phyloP scores from a whole-genome alignment of 768 basidiomycete genomes.

The Suillus tomentosus region DNA sequence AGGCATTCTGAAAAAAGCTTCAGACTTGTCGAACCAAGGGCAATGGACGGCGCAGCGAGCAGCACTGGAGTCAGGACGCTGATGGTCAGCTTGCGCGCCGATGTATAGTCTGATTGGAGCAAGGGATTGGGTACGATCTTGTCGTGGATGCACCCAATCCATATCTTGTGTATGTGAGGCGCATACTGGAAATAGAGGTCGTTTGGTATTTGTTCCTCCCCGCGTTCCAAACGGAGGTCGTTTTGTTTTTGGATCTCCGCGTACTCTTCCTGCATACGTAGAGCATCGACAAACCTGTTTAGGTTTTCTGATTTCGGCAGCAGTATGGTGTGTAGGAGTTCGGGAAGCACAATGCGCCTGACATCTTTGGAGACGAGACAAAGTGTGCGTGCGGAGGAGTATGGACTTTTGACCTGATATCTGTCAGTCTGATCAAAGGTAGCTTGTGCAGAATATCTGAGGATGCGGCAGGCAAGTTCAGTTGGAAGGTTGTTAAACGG shows the following conservation, averaged over 20 bases:
- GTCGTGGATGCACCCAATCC: constrained; percentile 26
- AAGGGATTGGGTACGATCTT: constrained; percentile 13
- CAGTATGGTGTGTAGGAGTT: constrained; percentile 41
- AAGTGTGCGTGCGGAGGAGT: constrained; percentile 33
- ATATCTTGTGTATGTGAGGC: constrained; percentile 35
- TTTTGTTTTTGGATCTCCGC: background rate
- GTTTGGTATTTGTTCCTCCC: constrained; percentile 9
- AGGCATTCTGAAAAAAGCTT: constrained; percentile 39
- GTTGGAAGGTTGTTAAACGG: constrained; percentile 32
- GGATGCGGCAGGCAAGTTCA: constrained; percentile 39
- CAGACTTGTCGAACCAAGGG: constrained; percentile 31
- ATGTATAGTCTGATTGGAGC: constrained; percentile 7
- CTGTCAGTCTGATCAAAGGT: constrained; percentile 10
- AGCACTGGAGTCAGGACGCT: constrained; percentile 12
- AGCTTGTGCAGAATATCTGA: constrained; percentile 33
- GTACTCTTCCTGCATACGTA: constrained; percentile 29
- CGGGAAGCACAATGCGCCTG: constrained; percentile 38
- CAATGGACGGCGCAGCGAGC: constrained; percentile 24
- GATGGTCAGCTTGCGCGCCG: constrained; percentile 23
- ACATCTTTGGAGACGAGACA: constrained; percentile 36
- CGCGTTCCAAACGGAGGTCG: background rate
- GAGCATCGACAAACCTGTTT: constrained; percentile 33
- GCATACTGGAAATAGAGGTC: constrained; percentile 36
- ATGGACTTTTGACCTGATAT: constrained; percentile 7
- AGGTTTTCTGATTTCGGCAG: constrained; percentile 19